Conservation (phyloP, 192 early-diverging fungal species). For the Mortierella alpina region DNA sequence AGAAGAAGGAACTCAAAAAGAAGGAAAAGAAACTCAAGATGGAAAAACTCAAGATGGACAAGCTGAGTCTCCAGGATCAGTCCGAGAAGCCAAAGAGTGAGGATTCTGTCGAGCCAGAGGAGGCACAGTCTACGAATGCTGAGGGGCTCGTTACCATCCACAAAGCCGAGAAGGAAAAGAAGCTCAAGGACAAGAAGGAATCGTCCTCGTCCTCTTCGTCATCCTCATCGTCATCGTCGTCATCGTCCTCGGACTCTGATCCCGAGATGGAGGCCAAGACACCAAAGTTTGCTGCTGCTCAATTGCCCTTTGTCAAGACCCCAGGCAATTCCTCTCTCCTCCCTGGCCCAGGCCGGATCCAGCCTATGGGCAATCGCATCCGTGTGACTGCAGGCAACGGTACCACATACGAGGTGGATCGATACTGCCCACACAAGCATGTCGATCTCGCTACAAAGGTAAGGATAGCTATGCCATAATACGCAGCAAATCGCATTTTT, state of each 20-base stretch:
- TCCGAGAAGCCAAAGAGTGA: conserved; percentile 40
- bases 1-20: conserved; percentile 41
- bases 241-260: conserved; percentile 35
- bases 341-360: conserved; percentile 38
- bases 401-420: conserved; percentile 61
- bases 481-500: neutral
- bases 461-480: neutral
- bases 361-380: conserved; percentile 56
- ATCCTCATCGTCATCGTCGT: conserved; percentile 21
- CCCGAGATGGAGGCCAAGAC: conserved; percentile 18
- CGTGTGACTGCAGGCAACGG: conserved; percentile 57
- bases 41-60: conserved; percentile 30
- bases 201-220: conserved; percentile 26
- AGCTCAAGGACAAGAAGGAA: conserved; percentile 3
- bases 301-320: conserved; percentile 18
- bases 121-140: neutral
- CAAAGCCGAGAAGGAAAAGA: conserved; percentile 6
- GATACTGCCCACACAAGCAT: conserved; percentile 66
- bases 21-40: conserved; percentile 38
- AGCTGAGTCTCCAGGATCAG: conserved; percentile 25
- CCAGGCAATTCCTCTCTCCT: conserved; percentile 21
- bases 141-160: conserved; percentile 34
- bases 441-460: conserved; percentile 57
- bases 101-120: conserved; percentile 2
- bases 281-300: conserved; percentile 6